Percentiles rank a stretch among this genome's conserved stretches.
phyloP scores from a whole-genome alignment of 345 rosid genomes.

The Citrus mangshanensis region DNA sequence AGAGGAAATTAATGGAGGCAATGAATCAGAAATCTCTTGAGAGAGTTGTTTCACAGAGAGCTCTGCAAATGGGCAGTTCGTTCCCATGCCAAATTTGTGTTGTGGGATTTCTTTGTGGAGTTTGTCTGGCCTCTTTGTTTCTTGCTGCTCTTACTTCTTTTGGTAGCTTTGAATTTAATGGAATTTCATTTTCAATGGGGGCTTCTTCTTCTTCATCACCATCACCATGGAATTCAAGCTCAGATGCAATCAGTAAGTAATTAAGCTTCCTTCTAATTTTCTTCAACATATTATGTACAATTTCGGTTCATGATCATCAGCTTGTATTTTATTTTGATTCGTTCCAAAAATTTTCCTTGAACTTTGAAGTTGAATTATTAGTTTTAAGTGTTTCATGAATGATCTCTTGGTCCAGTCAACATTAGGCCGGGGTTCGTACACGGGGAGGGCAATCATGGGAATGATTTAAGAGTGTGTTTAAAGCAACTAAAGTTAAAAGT shows the following conservation, averaged over 20 bases:
- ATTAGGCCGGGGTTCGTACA: conserved; percentile 2
- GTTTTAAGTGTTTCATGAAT: not conserved
- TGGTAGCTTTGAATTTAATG: conserved; percentile 50
- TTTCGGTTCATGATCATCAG: not conserved
- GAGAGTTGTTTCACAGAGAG: conserved; percentile 78
- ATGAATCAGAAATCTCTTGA: conserved; percentile 64
- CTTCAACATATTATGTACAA: not conserved
- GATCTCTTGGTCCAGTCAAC: not conserved
- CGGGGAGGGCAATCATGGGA: conserved; percentile 11
- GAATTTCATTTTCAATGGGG: conserved; percentile 51
- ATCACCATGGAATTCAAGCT: conserved; percentile 51
- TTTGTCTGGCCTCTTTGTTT: conserved; percentile 81
- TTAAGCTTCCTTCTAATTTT: not conserved
- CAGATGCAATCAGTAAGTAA: conserved; percentile 48
- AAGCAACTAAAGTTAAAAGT: conserved; percentile 32
- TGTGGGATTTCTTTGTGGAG: conserved; percentile 81
- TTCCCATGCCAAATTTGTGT: conserved; percentile 92
- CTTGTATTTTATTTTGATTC: not conserved
- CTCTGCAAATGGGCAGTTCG: conserved; percentile 78
- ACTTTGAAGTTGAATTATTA: not conserved
- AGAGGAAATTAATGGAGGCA: conserved; percentile 41
- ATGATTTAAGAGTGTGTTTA: conserved; percentile 34
- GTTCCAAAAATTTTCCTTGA: not conserved
- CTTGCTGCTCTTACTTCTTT: conserved; percentile 80
- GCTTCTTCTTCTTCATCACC: conserved; percentile 23